Evolutionary conservation across 2,329 filamentous ascomycete species (phyloP), one percentile per base, ranked within the genome.

Genomic region (Ophiosphaerella herpotricha): DNA sequence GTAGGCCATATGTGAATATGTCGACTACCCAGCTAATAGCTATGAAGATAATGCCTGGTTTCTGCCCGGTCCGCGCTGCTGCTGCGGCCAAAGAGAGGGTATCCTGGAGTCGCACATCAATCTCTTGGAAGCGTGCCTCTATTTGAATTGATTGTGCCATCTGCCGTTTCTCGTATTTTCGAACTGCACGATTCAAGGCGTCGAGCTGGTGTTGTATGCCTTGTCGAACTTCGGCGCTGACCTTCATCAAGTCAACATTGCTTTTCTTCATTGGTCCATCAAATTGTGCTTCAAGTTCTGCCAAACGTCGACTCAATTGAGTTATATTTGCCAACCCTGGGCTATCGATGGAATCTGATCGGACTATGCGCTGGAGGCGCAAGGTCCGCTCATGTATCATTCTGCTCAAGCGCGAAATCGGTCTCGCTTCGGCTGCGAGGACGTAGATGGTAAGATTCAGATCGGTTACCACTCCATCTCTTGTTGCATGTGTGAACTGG

Each of bases 401-500:
- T 67, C 87, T 90, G 54, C 96, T 84, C 23, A 95, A 76, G 67
- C 97, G 92, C 1, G 89, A 85, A 41, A 91, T 77, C 0, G 93
- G 93, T 3, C 90, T 86, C 24, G 97, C 78, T 74, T 97, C 93
- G 3, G 93, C 89, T 1, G 89, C 90, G 14, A 96, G 81, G 2
- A 96, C 78, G 72, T 97, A 97, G 44, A 97, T 90, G 11, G 88
- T 91, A 46, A 97, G 80, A 71, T 97, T 97, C 75, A 93, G 95
- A 72, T 96, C 90, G 4, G 91, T 96, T 6, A 97, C 87, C 9
- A 97, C 78, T 1, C 90, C 90, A 70, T 95, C 91, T 14, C 26
- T 12, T 5, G 37, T 37, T 0, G 91, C 91, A 0, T 89, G 90
- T 21, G 89, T 92, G 14, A 97, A 83, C 63, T 93, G 90, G 7